Base-by-base conservation (phyloP, 2,329 filamentous ascomycete species). In the Cadophora luteo-olivacea region DNA sequence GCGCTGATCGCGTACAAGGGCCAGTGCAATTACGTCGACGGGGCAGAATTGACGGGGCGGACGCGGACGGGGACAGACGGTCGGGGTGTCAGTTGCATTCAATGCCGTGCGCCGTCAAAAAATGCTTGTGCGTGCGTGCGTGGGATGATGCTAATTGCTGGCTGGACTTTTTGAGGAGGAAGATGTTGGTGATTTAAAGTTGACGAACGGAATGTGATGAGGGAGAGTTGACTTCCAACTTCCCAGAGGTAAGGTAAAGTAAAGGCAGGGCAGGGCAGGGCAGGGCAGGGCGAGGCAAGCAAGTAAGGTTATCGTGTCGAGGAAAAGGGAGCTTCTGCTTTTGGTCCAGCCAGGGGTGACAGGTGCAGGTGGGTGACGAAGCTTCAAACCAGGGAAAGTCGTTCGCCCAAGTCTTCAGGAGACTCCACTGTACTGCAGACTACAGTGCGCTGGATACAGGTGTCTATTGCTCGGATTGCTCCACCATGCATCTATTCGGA, bases 1-100 rank as follows among this genome's bases (percentile, higher is more conserved):
- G n/a, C 33, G 52, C 52, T 55, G 63, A 58, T 65, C 63, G 38
- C 8, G 38, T 6, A 16, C 38, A 41, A 12, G 38, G 14, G 33
- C 33, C 38, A 41, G 38, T 3, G 38, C 49, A 52, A 25, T 29
- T 52, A 55, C 33, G 45, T 52, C 49, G 29, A 57, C 38, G 38
- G 38, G 38, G 12, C 38, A 12, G n/a, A n/a, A n/a, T n/a, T n/a
- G 33, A 36, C 33, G 38, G 38, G 14, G 38, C 38, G 12, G 38
- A 14, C 3, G 12, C 8, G 12, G 38, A 12, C 7, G 38, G 38
- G 12, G 19, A 19, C n/a, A 19, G 32, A 58, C 16, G 9, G 29
- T 33, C 49, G n/a, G 55, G 55, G 36, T 38, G 55, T 25, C 55
- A 41, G 36, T 22, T 19, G 55, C n/a, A 32, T 61, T 29, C 22